Conservation (phyloP, 1,139 yeast species). For the Blastobotrys aristatus region DNA sequence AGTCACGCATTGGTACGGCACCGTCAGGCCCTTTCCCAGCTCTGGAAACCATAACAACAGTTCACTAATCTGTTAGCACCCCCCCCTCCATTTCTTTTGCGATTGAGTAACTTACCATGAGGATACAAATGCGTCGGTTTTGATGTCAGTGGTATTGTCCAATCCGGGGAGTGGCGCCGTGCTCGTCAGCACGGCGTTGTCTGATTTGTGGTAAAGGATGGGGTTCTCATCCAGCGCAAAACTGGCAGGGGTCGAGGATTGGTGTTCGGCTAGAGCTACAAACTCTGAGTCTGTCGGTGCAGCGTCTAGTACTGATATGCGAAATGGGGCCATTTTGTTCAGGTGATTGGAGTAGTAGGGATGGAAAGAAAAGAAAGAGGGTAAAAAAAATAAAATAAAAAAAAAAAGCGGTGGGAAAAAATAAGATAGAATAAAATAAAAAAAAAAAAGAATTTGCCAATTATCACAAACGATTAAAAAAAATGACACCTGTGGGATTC, state of each 20-base stretch:
- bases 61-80: slow-evolving; percentile 2
- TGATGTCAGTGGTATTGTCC: neutral
- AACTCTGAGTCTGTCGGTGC: slow-evolving; percentile 29
- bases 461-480: no score
- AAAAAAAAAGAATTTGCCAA: no score
- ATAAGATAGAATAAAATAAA: no score
- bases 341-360: no score
- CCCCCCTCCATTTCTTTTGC: neutral
- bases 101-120: slow-evolving; percentile 9
- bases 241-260: slow-evolving; percentile 33
- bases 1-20: slow-evolving; percentile 27
- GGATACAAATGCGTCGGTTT: slow-evolving; percentile 23
- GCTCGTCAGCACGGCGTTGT: slow-evolving; percentile 15
- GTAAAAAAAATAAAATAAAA: no score
- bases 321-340: neutral
- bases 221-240: slow-evolving; percentile 35
- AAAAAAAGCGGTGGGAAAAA: no score
- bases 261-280: slow-evolving; percentile 30
- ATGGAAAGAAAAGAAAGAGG: no score
- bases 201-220: slow-evolving; percentile 25
- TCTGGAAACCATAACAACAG: slow-evolving; percentile 24
- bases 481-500: slow-evolving; percentile 12
- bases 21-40: slow-evolving; percentile 19
- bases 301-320: neutral
- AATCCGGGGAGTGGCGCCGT: slow-evolving; percentile 14